Evolutionary conservation across 176 grass and related monocot genomes (phyloP).

Genomic region (Alloteropsis semialata): DNA sequence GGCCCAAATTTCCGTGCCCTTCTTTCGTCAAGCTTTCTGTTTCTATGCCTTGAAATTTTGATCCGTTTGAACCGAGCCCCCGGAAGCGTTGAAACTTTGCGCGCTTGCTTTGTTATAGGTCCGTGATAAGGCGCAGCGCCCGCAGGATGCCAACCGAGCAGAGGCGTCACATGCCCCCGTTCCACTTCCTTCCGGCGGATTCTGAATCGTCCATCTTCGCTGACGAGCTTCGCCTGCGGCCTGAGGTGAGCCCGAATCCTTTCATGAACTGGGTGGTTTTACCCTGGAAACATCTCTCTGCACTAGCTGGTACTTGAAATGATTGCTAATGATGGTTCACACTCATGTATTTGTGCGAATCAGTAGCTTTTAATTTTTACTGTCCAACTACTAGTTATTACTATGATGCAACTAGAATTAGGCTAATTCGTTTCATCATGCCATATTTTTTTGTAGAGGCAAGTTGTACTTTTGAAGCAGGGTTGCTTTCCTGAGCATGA

Average conservation of each 20-base stretch:
- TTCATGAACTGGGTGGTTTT: not conserved
- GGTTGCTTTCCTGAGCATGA: constrained; percentile 40
- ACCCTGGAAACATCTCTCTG: not conserved
- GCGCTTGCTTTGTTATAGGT: constrained; percentile 7
- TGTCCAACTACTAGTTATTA: not conserved
- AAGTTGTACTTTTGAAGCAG: constrained; percentile 63
- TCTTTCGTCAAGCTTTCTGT: not conserved
- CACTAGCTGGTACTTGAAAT: constrained; percentile 17
- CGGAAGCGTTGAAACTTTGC: constrained; percentile 11
- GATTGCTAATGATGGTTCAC: constrained; percentile 10
- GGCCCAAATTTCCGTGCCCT: constrained; percentile 17
- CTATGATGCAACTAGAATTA: constrained; percentile 16
- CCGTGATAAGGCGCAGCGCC: constrained; percentile 37
- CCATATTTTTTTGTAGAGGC: constrained; percentile 56
- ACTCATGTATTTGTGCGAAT: constrained; percentile 2
- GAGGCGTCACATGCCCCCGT: constrained; percentile 45
- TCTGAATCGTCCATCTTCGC: constrained; percentile 54
- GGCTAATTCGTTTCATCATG: constrained; percentile 14
- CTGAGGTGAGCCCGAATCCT: constrained; percentile 44
- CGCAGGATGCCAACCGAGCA: constrained; percentile 88
- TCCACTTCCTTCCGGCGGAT: constrained; percentile 32
- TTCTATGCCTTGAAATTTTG: constrained; percentile 12
- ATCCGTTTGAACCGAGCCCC: constrained; percentile 37
- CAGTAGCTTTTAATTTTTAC: constrained; percentile 20
- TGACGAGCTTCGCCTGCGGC: constrained; percentile 40